These are phyloP conservation scores for Guadua angustifolia DNA, from an alignment of 176 grass and related monocot species.

Conservation along the genomic window DNA sequence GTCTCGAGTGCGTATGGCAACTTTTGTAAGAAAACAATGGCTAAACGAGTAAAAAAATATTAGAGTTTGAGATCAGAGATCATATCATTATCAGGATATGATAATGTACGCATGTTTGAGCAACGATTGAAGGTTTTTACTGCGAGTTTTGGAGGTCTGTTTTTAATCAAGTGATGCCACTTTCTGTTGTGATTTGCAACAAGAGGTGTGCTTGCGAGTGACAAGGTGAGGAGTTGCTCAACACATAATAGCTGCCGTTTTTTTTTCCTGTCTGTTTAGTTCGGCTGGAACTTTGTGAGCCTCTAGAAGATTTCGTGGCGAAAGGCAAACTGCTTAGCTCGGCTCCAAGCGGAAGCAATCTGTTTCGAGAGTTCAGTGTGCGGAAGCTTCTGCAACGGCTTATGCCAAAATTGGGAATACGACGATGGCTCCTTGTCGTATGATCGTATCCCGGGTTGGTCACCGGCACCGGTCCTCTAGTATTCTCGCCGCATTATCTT, in stretches of 20 bases:
- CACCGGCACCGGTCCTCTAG: no score
- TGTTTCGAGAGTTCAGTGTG: not conserved
- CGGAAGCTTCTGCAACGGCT: not conserved
- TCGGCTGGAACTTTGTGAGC: not conserved
- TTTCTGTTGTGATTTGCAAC: not conserved
- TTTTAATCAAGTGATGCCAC: not conserved
- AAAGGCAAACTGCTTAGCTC: not conserved
- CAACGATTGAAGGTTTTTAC: not conserved
- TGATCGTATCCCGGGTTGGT: no score
- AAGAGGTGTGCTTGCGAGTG: not conserved
- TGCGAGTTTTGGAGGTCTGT: not conserved
- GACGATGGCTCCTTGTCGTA: no score
- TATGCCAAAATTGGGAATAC: not conserved
- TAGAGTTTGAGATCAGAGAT: not conserved
- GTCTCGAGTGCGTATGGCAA: not conserved
- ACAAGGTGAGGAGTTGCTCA: not conserved
- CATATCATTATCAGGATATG: not conserved
- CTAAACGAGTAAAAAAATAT: not conserved
- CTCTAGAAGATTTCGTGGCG: conserved; percentile 34
- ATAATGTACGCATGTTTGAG: no score
- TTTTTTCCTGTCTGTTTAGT: not conserved
- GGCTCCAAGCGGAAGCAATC: no score
- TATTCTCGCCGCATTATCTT: no score
- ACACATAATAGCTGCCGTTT: not conserved
- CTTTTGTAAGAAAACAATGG: not conserved